Base-by-base conservation (phyloP, 441 rosid species). In the Populus hybrid region DNA sequence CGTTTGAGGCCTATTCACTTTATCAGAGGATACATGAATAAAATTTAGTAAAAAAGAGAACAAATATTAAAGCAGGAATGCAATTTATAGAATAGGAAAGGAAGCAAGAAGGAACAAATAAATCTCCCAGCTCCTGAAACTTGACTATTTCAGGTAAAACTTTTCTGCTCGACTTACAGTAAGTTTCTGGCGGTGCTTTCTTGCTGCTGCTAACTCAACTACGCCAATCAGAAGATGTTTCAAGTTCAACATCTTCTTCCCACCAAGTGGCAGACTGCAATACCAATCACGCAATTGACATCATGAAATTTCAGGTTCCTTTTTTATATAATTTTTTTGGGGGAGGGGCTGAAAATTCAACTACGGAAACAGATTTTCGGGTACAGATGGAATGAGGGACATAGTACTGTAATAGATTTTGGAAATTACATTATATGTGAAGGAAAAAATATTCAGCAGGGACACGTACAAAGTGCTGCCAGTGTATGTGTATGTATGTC, bases 191-290 rank as follows among this genome's bases (percentile, higher is more conserved):
- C 5, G 26, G 34, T 24, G 71, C 32, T 72, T 16, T 57, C 28
- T 21, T 46, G 75, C 36, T 53, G 71, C 65, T n/a, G 61, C 71
- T 69, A 74, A 65, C 79, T 89, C 86, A 95, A 82, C 71, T 93
- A 72, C 97, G 96, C 99, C 98, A 95, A 30, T 90, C 97, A 3
- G 97, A 86, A 35, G 97, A 95, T 79, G 69, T 82, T 84, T 95
- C 98, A 75, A 89, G 81, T 34, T 93, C 97, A 67, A 89, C 84
- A 69, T 89, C 97, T 86, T 95, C 98, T 85, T 93, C 99, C 98
- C 98, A 92, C 98, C 98, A 93, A 26, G 97, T 95, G 59, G 98
- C 87, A 70, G 82, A 70, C 99, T 95, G 89, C 88, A 86, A 76
- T 46, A 80, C 57, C 36, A 75, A 34, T 10, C n/a, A 36, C 0